A percentile compares a stretch with the other conserved stretches of the same genome.
Conservation (phyloP, 202 grass and related monocot genomes). For the Cymbopogon flexuosus region DNA sequence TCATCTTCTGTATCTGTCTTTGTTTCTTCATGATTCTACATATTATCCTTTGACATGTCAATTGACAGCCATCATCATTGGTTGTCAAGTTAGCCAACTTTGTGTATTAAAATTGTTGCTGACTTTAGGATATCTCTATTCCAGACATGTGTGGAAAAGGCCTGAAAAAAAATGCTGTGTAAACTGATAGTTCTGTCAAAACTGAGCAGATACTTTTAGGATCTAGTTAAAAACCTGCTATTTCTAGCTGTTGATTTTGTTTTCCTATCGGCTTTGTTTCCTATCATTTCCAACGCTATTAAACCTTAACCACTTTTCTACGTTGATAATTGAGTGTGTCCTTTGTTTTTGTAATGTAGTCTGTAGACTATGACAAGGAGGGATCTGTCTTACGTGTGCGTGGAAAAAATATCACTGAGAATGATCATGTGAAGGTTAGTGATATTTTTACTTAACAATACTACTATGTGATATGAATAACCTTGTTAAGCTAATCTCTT, state of each 20-base stretch:
- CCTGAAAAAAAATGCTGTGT: background rate
- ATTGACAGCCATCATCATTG: background rate
- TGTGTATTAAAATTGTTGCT: background rate
- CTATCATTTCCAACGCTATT: constrained; percentile 9
- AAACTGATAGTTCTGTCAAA: background rate
- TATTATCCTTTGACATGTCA: background rate
- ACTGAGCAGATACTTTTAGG: background rate
- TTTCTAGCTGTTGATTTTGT: background rate
- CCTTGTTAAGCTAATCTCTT: background rate
- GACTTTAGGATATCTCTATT: background rate
- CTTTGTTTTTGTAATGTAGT: constrained; percentile 42
- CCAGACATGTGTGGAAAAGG: background rate
- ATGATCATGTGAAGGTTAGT: constrained; percentile 81
- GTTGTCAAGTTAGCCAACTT: background rate
- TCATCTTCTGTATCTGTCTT: background rate
- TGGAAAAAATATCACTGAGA: constrained; percentile 87
- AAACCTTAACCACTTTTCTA: constrained; percentile 1
- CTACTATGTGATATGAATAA: background rate
- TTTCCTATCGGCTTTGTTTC: background rate
- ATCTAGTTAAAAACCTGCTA: background rate
- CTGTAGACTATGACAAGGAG: constrained; percentile 92
- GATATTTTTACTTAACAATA: background rate
- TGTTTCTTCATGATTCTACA: background rate
- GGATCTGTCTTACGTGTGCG: constrained; percentile 73
- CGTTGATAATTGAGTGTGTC: background rate